Evolutionary conservation across 495 filamentous ascomycete genomes (phyloP).

Genomic region (Daldinia vernicosa): DNA sequence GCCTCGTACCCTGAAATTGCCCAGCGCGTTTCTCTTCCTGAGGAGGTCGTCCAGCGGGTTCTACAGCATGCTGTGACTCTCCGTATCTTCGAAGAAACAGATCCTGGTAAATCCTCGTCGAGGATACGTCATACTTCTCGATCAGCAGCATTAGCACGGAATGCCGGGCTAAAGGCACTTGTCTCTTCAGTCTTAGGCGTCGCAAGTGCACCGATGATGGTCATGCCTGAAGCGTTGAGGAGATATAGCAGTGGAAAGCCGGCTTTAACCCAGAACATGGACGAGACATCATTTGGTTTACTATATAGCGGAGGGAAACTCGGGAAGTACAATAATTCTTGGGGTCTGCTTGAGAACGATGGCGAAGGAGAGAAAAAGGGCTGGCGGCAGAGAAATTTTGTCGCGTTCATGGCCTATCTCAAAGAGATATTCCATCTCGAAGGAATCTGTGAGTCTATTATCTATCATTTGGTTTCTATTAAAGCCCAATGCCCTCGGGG

Average conservation of each 20-base stretch:
- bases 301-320: conserved; percentile 40
- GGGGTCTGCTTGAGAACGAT: conserved; percentile 48
- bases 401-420: conserved; percentile 44
- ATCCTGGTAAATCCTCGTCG: conserved; percentile 32
- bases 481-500: background rate
- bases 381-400: conserved; percentile 44
- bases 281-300: conserved; percentile 44
- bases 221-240: conserved; percentile 53
- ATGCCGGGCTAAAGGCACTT: conserved; percentile 61
- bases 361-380: conserved; percentile 44
- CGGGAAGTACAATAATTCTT: conserved; percentile 41
- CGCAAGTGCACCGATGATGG: conserved; percentile 72
- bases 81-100: conserved; percentile 56
- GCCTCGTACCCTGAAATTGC: conserved; percentile 50
- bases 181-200: conserved; percentile 74
- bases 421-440: conserved; percentile 46
- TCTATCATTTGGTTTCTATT: background rate
- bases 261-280: conserved; percentile 39
- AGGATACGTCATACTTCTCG: conserved; percentile 46
- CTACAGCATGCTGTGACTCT: conserved; percentile 56
- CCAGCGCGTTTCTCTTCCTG: conserved; percentile 34
- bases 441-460: conserved; percentile 27
- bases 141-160: conserved; percentile 43
- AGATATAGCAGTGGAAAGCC: conserved; percentile 40
- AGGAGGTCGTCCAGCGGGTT: conserved; percentile 50